Base-by-base conservation (phyloP, 768 basidiomycete species). In the Megacollybia marginata region DNA sequence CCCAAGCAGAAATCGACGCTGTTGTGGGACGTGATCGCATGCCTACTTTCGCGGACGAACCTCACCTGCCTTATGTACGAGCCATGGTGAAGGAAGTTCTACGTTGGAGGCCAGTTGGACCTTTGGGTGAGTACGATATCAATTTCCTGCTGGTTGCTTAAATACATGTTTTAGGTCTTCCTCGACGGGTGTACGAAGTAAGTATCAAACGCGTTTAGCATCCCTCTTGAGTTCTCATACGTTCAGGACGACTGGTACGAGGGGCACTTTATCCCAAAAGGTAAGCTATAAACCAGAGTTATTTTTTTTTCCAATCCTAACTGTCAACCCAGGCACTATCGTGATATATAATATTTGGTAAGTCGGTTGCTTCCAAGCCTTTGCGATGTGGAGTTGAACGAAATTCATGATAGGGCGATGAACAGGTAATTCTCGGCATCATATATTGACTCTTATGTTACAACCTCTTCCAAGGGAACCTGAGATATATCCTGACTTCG, bases 1-100 rank as follows among this genome's bases (percentile, higher is more conserved):
- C 58, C 4, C 62, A 63, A 44, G 51, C 38, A 5, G 61, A 63
- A 44, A 46, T 62, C 16, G 61, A 60, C 42, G 15, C 16, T 8
- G 52, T 61, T n/a, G 42, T 56, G 2, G 59, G 59, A 3, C 15
- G 32, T 9, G 46, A 49, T 16, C 44, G 59, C 11, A 52, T 63
- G 15, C 62, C 62, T 1, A 52, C 36, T 19, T 34, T 58, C 28
- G 43, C 46, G 9, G 59, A 61, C 32, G 15, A 53, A 18, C 32
- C 16, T 12, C 12, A 48, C 32, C 46, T 61, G 2, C 53, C 57
- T 8, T 61, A 59, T 45, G 33, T 57, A n/a, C 42, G 47, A 4
- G 54, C 52, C 2, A 16, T 59, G 11, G 44, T 59, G 7, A 54
- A 51, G 28, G 59, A 61, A 44, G 49, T 52, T 13, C 2, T 49